These are phyloP conservation scores for Blastobotrys terrestris DNA, from an alignment of 805 yeast species.

Conservation along the genomic window DNA sequence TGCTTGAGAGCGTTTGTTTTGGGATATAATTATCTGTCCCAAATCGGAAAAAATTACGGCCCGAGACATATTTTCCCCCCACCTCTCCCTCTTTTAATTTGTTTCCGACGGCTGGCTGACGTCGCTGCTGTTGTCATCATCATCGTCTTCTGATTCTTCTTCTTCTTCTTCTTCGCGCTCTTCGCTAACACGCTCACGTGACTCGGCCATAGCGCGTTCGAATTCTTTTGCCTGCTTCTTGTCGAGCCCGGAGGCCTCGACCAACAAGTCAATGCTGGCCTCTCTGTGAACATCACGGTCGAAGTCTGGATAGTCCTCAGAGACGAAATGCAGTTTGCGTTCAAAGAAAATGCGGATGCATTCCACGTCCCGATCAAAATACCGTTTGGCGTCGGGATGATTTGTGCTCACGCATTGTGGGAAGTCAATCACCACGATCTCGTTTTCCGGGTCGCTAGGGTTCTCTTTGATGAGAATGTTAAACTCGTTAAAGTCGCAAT, in stretches of 20 bases:
- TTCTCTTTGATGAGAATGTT: constrained; percentile 76
- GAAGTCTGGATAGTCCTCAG: constrained; percentile 79
- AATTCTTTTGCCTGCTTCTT: constrained; percentile 57
- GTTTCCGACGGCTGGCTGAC: too few species aligned
- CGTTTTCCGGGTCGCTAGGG: constrained; percentile 43
- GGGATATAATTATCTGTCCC: neutral
- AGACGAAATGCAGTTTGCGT: constrained; percentile 68
- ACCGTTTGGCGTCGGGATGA: constrained; percentile 81
- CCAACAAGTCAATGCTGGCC: constrained; percentile 72
- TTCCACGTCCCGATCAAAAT: constrained; percentile 88
- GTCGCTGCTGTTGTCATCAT: constrained; percentile 34
- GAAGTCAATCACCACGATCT: constrained; percentile 91
- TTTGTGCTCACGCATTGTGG: constrained; percentile 96
- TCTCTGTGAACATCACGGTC: constrained; percentile 64
- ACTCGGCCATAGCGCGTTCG: constrained; percentile 62
- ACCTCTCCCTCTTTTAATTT: too few species aligned
- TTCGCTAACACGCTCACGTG: constrained; percentile 37
- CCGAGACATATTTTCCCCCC: neutral
- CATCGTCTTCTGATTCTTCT: constrained; percentile 31
- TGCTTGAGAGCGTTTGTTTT: too few species aligned
- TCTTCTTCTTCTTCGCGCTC: constrained; percentile 33
- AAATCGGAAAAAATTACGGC: neutral
- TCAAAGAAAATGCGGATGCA: constrained; percentile 81
- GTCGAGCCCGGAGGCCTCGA: constrained; percentile 84
- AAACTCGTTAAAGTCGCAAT: constrained; percentile 96